These are phyloP conservation scores for Sarocladiaceae sp. DNA, from an alignment of 2,329 filamentous ascomycete species.

Conservation along the genomic window DNA sequence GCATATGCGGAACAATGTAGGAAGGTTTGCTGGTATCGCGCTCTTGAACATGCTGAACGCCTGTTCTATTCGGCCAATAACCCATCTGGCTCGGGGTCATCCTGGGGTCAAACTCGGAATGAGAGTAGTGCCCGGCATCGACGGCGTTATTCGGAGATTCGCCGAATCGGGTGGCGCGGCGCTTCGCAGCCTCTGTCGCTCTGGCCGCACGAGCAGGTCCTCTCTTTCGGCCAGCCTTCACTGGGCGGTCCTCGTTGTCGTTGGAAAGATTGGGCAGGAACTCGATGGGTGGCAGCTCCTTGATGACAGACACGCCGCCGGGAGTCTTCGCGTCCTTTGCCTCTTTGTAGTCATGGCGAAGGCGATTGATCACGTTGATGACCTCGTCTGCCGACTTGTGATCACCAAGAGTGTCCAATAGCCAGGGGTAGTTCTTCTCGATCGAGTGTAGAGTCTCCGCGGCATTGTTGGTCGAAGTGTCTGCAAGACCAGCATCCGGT, in stretches of 20 bases:
- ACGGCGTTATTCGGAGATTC: not conserved
- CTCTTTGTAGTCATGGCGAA: constrained; percentile 36
- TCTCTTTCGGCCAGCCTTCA: constrained; percentile 1
- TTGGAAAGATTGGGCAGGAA: constrained; percentile 49
- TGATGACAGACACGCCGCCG: constrained; percentile 17
- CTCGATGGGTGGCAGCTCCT: constrained; percentile 51
- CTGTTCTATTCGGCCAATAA: not conserved
- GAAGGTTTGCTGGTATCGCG: constrained; percentile 14
- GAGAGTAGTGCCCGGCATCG: not conserved
- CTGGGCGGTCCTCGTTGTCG: constrained; percentile 19
- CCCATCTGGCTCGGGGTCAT: constrained; percentile 3
- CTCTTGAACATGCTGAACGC: too few species aligned
- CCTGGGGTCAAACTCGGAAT: not conserved
- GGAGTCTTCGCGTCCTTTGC: constrained; percentile 1
- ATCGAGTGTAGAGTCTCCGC: constrained; percentile 4
- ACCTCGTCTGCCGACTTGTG: constrained; percentile 2
- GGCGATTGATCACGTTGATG: constrained; percentile 19
- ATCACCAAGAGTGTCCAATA: constrained; percentile 2
- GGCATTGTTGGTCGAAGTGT: constrained; percentile 1
- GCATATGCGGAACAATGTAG: constrained; percentile 18
- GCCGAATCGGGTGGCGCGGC: not conserved
- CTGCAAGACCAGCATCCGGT: not conserved
- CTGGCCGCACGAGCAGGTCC: not conserved
- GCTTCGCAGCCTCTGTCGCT: constrained; percentile 1
- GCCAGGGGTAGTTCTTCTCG: constrained; percentile 7